Evolutionary conservation across 305 asterid species (phyloP).

Genomic region (Striga hermonthica): DNA sequence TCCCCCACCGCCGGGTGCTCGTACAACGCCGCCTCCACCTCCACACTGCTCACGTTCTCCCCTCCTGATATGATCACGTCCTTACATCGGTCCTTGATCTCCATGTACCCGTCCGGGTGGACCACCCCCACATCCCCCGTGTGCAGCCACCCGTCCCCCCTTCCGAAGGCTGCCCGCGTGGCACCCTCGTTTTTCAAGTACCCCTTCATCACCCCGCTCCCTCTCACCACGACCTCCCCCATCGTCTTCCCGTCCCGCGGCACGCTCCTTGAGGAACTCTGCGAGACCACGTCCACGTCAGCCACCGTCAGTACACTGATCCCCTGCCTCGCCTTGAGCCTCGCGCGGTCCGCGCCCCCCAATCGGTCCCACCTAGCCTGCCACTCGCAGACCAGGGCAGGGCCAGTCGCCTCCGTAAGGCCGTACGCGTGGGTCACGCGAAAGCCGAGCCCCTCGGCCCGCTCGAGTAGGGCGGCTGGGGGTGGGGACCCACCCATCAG

Average conservation of each 20-base stretch:
- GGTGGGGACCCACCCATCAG: constrained; percentile 86
- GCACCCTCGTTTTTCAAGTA: constrained; percentile 53
- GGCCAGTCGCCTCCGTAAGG: constrained; percentile 77
- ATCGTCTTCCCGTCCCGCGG: constrained; percentile 47
- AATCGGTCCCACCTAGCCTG: constrained; percentile 50
- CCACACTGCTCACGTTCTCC: constrained; percentile 80
- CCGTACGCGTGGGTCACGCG: constrained; percentile 80
- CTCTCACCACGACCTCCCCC: constrained; percentile 68
- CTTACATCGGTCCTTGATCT: constrained; percentile 72
- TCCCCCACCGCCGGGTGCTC: constrained; percentile 50
- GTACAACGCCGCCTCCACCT: constrained; percentile 60
- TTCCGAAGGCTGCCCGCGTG: constrained; percentile 39
- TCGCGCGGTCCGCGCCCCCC: constrained; percentile 33
- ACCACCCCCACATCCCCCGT: constrained; percentile 78
- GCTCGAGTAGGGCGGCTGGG: constrained; percentile 53
- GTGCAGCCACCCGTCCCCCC: constrained; percentile 53
- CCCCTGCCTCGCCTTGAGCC: constrained; percentile 67
- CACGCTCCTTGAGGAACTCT: constrained; percentile 53
- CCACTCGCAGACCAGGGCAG: constrained; percentile 81
- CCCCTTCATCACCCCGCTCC: constrained; percentile 78
- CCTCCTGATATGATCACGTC: constrained; percentile 91
- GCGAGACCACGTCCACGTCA: constrained; percentile 56
- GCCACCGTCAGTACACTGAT: constrained; percentile 55
- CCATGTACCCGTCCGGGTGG: constrained; percentile 75
- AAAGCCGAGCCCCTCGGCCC: constrained; percentile 54